Conservation (phyloP, 495 filamentous ascomycete species). For the Podospora tetraspora region DNA sequence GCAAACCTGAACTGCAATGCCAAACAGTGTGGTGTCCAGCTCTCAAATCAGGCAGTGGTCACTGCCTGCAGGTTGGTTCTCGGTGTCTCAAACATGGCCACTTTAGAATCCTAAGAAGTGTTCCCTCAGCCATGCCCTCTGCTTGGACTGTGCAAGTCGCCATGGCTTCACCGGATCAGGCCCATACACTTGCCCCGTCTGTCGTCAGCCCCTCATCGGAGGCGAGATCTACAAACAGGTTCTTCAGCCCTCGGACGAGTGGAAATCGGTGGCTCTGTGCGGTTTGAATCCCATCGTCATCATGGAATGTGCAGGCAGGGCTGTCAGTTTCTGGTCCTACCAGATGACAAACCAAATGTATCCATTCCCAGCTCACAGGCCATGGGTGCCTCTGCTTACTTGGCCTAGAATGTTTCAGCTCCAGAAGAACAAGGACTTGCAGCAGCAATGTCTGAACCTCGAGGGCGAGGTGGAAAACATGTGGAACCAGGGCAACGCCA, state of each 20-base stretch:
- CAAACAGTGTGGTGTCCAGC: slow-evolving; percentile 67
- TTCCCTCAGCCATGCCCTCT: slow-evolving; percentile 73
- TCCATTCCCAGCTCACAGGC: not conserved
- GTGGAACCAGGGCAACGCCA: slow-evolving; percentile 73
- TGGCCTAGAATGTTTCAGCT: slow-evolving; percentile 64
- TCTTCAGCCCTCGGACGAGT: slow-evolving; percentile 85
- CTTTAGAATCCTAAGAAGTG: slow-evolving; percentile 5
- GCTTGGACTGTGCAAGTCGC: slow-evolving; percentile 64
- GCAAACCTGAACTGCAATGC: slow-evolving; percentile 73
- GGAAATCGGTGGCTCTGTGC: slow-evolving; percentile 85
- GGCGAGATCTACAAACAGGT: slow-evolving; percentile 63
- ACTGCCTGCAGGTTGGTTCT: slow-evolving; percentile 76
- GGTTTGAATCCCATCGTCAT: slow-evolving; percentile 78
- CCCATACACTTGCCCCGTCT: slow-evolving; percentile 72
- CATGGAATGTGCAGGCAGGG: slow-evolving; percentile 85
- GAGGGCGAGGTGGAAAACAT: slow-evolving; percentile 73
- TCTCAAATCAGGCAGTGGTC: slow-evolving; percentile 74
- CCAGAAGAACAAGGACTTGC: slow-evolving; percentile 15
- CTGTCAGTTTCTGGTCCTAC: slow-evolving; percentile 83
- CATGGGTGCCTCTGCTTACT: not conserved
- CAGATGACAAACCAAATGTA: slow-evolving; percentile 90
- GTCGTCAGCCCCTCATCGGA: slow-evolving; percentile 60
- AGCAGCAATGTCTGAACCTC: slow-evolving; percentile 31
- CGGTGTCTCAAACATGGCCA: slow-evolving; percentile 3
- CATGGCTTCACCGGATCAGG: slow-evolving; percentile 59